A percentile compares a stretch with the other conserved stretches of the same genome.
phyloP scores from a whole-genome alignment of 164 flowering plant species.

The Dillenia suffruticosa region DNA sequence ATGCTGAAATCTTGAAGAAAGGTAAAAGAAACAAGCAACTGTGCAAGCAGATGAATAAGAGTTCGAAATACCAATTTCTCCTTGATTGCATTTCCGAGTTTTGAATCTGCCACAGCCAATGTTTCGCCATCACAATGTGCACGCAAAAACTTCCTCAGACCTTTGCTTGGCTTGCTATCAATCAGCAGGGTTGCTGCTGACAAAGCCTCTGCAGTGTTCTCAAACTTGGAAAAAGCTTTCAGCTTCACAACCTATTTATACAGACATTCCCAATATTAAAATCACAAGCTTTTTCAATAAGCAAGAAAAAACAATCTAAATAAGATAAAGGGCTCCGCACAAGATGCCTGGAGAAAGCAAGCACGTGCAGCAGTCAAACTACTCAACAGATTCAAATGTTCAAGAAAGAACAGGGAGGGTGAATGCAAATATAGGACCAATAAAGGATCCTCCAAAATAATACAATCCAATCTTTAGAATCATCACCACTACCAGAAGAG shows the following conservation, averaged over 20 bases:
- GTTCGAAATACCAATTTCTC: conserved; percentile 62
- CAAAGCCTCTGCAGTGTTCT: conserved; percentile 80
- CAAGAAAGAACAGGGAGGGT: too few relatives aligned
- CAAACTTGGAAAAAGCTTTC: conserved; percentile 90
- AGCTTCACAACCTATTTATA: conserved; percentile 70
- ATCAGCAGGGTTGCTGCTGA: conserved; percentile 66
- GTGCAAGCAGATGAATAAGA: background rate
- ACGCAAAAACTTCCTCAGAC: conserved; percentile 76
- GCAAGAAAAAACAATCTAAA: background rate
- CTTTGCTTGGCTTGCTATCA: conserved; percentile 86
- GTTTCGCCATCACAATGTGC: conserved; percentile 76
- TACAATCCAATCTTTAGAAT: too few relatives aligned
- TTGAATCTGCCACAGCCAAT: conserved; percentile 84
- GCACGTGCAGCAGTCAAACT: background rate
- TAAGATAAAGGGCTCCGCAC: background rate
- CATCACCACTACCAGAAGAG: too few relatives aligned
- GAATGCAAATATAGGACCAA: too few relatives aligned
- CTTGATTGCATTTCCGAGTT: conserved; percentile 83
- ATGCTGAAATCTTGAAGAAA: background rate
- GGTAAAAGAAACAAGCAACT: background rate
- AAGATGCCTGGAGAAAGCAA: too few relatives aligned
- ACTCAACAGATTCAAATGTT: too few relatives aligned
- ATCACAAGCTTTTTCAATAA: too few relatives aligned
- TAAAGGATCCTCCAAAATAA: too few relatives aligned
- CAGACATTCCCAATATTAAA: too few relatives aligned